Conservation (phyloP, 495 filamentous ascomycete species). For the Aspergillus homomorphus region DNA sequence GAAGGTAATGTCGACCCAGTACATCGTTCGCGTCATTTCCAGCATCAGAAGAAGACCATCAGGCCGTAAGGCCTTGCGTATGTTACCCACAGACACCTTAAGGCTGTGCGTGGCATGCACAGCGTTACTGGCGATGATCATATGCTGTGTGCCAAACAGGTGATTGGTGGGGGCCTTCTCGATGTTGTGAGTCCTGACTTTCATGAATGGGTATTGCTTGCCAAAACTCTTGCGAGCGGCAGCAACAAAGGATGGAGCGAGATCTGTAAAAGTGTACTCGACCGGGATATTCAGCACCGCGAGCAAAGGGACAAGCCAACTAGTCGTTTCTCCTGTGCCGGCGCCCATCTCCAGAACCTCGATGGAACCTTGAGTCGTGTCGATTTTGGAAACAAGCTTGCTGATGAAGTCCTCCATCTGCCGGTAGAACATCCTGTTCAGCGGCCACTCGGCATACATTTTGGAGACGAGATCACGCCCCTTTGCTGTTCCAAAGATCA, state of each 20-base stretch:
- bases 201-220: constrained; percentile 40
- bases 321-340: constrained; percentile 41
- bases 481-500: constrained; percentile 45
- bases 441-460: constrained; percentile 38
- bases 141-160: constrained; percentile 31
- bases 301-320: constrained; percentile 29
- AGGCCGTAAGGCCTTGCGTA: constrained; percentile 28
- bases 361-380: constrained; percentile 12
- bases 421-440: constrained; percentile 34
- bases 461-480: constrained; percentile 41
- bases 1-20: constrained; percentile 46
- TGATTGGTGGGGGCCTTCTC: constrained; percentile 32
- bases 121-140: constrained; percentile 43
- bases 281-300: constrained; percentile 32
- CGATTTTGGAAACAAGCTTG: constrained; percentile 23
- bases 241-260: constrained; percentile 39
- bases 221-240: constrained; percentile 25
- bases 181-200: constrained; percentile 38
- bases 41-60: constrained; percentile 37
- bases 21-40: constrained; percentile 32
- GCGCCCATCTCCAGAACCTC: constrained; percentile 43
- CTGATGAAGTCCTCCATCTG: constrained; percentile 41
- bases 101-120: constrained; percentile 47
- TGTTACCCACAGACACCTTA: constrained; percentile 16
- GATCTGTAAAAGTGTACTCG: constrained; percentile 47